Evolutionary conservation across 805 yeast species (phyloP), one percentile per base, ranked within the genome.

Genomic region (Wickerhamiella galacta): DNA sequence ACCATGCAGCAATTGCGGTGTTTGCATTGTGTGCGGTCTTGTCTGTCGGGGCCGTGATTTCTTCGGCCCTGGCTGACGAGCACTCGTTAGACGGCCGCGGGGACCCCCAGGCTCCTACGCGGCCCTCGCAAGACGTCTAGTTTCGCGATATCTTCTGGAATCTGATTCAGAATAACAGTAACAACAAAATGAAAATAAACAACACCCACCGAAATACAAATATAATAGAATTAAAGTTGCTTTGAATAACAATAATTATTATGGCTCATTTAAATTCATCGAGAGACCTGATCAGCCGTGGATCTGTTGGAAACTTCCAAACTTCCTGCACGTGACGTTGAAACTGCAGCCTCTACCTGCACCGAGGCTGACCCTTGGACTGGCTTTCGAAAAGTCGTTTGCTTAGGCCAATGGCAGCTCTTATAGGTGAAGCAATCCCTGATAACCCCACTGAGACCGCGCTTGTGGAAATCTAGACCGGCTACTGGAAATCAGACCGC

Each of bases 61-160:
- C 60, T 6, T 54, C 69, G 0, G 51, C 63, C 15, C 57, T 61
- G 38, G 67, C 70, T 63, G 57, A 61, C 36, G 80, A 74, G 48
- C 74, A 73, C 43, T 34, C 43, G 7, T 36, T 45, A 4, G 47
- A 41, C 26, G 33, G 38, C 18, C 19, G 15, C 15, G 25, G 11
- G 17, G 25, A 17, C 25, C 20, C 15, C 11, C 31, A 19, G 10
- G 26, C n/a, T 20, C 20, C 25, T 7, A 30, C 11, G 22, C 11
- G 10, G 7, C 11, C 7, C 22, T n/a, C n/a, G n/a, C n/a, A n/a
- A n/a, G n/a, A n/a, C n/a, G n/a, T n/a, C n/a, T n/a, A n/a, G n/a
- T n/a, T n/a, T n/a, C n/a, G n/a, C n/a, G n/a, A 20, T 14, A 21
- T 21, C 11, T 25, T 29, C 20, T 15, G 25, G 20, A 4, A 20